A percentile compares a stretch with the other conserved stretches of the same genome.
phyloP scores from a whole-genome alignment of 106 monocot species.

The Acorus gramineus region DNA sequence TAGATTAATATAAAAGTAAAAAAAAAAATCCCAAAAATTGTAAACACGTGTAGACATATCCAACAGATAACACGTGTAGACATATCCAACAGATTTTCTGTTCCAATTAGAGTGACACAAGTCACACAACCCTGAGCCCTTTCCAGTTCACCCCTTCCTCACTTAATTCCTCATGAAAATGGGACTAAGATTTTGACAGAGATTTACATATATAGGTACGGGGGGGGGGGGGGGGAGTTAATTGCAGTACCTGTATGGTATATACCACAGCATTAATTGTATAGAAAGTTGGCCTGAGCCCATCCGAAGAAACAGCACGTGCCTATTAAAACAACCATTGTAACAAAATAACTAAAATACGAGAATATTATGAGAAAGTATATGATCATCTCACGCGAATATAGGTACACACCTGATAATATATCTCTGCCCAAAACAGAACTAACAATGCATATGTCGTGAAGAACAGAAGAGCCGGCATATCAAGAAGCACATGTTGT shows the following conservation, averaged over 20 bases:
- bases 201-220: too few relatives aligned
- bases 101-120: too few relatives aligned
- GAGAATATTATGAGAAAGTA: neutral
- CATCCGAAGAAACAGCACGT: slow-evolving; percentile 71
- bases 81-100: too few relatives aligned
- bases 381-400: neutral
- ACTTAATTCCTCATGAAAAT: too few relatives aligned
- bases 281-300: slow-evolving; percentile 62
- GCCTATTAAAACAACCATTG: slow-evolving; percentile 31
- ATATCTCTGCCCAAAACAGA: slow-evolving; percentile 98
- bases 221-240: too few relatives aligned
- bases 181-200: too few relatives aligned
- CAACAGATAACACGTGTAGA: too few relatives aligned
- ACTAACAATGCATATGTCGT: slow-evolving; percentile 85
- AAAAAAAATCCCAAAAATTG: too few relatives aligned
- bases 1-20: too few relatives aligned
- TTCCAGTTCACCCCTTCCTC: too few relatives aligned
- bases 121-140: too few relatives aligned
- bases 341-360: neutral
- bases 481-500: slow-evolving; percentile 74
- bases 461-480: slow-evolving; percentile 86
- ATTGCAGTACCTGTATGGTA: slow-evolving; percentile 49
- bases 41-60: too few relatives aligned
- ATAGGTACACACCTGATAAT: slow-evolving; percentile 59
- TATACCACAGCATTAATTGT: slow-evolving; percentile 71